Base-by-base conservation (phyloP, 768 basidiomycete genomes). In the Boletus tylopilopsis region DNA sequence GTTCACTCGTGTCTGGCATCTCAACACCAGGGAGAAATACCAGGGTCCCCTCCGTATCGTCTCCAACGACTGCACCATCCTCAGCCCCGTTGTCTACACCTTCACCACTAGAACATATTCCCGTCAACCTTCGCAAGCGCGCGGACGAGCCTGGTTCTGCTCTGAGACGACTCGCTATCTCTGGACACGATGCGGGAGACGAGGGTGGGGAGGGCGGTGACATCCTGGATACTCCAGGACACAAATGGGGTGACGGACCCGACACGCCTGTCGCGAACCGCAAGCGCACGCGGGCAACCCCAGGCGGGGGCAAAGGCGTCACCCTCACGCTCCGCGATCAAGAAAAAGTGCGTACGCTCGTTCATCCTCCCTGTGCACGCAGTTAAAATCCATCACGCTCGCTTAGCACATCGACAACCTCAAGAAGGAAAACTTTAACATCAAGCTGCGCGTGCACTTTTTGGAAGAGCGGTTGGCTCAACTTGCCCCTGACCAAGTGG, bases 401-500 rank as follows among this genome's bases (percentile, higher is more conserved):
- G 10, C 23, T n/a, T 61, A 98, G 94, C 90, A 94, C 67, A 91
- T 96, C 63, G 93, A 98, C 70, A 84, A 84, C 54, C 81, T 94
- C 61, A 94, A 95, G 73, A 96, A 94, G 67, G 94, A 98, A 67
- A 95, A 95, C 75, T 97, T 98, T 68, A 87, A 86, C 62, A 85
- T 99, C 64, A 96, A 97, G 68, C 80, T 98, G 44, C 90, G 93
- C 50, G 90, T 97, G 4, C 93, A 96, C 64, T 95, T 96, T 65
- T 80, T 96, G 36, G 91, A 97, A 68, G 93, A 98, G 61, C 85
- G 90, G 38, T 79, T 99, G 15, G 87, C 87, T 2, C 84, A 90
- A 59, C 82, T 94, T 41, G 88, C 90, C 0, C 92, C 93, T 0
- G 93, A 95, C 65, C 88, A 96, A 62, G 88, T 94, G 65, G 89